Evolutionary conservation across 106 monocot species (phyloP), one percentile per base, ranked within the genome.

Genomic region (Dioscorea zingiberensis): DNA sequence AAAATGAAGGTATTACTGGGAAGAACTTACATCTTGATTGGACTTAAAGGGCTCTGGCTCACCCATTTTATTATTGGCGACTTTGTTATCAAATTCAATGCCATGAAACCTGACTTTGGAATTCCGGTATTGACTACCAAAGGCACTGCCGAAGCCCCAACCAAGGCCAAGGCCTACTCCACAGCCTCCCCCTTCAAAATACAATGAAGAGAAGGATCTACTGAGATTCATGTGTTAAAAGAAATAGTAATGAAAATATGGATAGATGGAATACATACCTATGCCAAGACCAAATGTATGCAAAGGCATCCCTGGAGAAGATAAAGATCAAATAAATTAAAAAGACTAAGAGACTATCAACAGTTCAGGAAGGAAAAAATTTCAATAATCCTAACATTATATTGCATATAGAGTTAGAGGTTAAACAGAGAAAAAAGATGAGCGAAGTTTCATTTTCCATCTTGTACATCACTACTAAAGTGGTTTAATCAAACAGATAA

Each of bases 131-230:
- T 91, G 87, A 54, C 87, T 79, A 21, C 95, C 94, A 73, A 78
- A 87, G 60, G 77, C 94, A 70, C 61, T 95, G 32, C 94, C 95
- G 63, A 91, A 95, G 48, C 95, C 95, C 95, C 91, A 95, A 23
- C 95, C 95, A 57, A 95, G 85, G 58, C 95, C 95, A 53, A 95
- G 66, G 18, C 95, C 95, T 21, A 95, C 80, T 55, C 95, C 95
- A 57, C 91, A 95, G 12, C 95, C 91, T 70, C 95, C 95, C 25
- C 95, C 95, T 95, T 77, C 66, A 67, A 32, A 83, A 51, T 19
- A 51, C 51, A 51, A 51, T 19, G 38, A 49, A 16, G 49, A 51
- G 51, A 19, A 19, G 51, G 51, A 5, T 19, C 15, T 51, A 16
- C 2, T 51, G 51, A 51, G 19, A 51, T 4, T 18, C 8, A 51